Percentiles rank a stretch among this genome's conserved stretches.
phyloP scores from a whole-genome alignment of 306 rosid genomes.

The Quercus bicolor region DNA sequence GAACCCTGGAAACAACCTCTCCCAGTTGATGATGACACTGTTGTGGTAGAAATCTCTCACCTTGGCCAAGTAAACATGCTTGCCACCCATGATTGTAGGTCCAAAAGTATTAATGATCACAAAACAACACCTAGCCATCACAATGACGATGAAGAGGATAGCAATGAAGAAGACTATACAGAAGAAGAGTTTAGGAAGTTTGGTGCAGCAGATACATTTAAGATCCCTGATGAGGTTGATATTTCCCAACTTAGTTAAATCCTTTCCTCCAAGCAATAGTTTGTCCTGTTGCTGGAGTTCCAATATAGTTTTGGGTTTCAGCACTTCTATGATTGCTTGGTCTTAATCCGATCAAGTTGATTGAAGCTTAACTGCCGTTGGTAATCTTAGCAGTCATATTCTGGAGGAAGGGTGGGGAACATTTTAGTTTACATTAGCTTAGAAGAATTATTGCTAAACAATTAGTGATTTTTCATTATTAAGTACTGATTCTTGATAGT shows the following conservation, averaged over 20 bases:
- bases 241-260: conserved; percentile 64
- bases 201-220: conserved; percentile 89
- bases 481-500: not conserved
- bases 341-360: not conserved
- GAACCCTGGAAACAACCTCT: conserved; percentile 99
- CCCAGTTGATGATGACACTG: conserved; percentile 74
- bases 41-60: conserved; percentile 86
- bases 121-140: conserved; percentile 19
- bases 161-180: conserved; percentile 40
- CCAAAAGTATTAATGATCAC: conserved; percentile 55
- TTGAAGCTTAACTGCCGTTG: not conserved
- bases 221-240: conserved; percentile 67
- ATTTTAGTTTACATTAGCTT: not conserved
- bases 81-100: conserved; percentile 51
- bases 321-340: not conserved
- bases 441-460: not conserved
- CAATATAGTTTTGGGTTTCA: not conserved
- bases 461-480: not conserved
- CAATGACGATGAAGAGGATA: conserved; percentile 45
- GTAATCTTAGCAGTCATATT: not conserved
- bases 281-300: not conserved
- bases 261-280: not conserved
- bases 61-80: conserved; percentile 92
- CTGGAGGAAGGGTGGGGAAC: not conserved
- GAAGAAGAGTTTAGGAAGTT: conserved; percentile 79